phyloP scores from a whole-genome alignment of 208 protist species.

The Porcisia hertigi region DNA sequence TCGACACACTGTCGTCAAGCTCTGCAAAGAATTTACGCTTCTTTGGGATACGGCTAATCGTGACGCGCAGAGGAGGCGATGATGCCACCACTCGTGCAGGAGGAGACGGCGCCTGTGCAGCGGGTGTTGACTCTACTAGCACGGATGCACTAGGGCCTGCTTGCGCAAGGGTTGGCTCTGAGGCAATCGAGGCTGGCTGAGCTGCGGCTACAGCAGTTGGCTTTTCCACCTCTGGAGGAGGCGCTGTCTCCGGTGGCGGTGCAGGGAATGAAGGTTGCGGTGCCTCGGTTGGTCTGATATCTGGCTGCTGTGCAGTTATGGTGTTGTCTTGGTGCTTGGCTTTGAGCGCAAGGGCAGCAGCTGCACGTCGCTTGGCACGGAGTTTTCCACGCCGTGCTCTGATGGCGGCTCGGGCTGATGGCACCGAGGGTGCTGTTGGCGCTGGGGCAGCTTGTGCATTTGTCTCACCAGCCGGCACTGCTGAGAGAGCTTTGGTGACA shows the following conservation, averaged over 20 bases:
- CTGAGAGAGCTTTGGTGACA: not conserved
- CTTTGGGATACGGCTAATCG: slow-evolving; percentile 26
- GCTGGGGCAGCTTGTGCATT: not conserved
- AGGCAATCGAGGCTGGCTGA: not conserved
- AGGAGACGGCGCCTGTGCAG: not conserved
- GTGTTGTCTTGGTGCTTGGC: not conserved
- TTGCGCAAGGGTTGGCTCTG: not conserved
- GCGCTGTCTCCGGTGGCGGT: not conserved
- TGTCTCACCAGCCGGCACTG: not conserved
- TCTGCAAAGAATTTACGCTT: slow-evolving; percentile 25
- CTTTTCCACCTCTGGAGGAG: not conserved
- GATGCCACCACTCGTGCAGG: not conserved
- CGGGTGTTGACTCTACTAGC: not conserved
- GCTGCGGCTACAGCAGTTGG: not conserved
- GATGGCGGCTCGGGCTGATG: not conserved
- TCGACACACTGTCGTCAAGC: not conserved
- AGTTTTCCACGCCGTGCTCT: slow-evolving; percentile 2
- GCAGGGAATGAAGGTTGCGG: not conserved
- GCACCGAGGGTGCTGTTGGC: not conserved
- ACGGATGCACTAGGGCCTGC: not conserved
- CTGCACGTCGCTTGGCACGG: slow-evolving; percentile 3
- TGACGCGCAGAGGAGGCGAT: slow-evolving; percentile 8
- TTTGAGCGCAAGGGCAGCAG: slow-evolving; percentile 3
- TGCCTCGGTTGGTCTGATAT: not conserved
- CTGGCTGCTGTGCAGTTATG: not conserved